Conservation (phyloP, 768 basidiomycete genomes). For the Tylopilus felleus region DNA sequence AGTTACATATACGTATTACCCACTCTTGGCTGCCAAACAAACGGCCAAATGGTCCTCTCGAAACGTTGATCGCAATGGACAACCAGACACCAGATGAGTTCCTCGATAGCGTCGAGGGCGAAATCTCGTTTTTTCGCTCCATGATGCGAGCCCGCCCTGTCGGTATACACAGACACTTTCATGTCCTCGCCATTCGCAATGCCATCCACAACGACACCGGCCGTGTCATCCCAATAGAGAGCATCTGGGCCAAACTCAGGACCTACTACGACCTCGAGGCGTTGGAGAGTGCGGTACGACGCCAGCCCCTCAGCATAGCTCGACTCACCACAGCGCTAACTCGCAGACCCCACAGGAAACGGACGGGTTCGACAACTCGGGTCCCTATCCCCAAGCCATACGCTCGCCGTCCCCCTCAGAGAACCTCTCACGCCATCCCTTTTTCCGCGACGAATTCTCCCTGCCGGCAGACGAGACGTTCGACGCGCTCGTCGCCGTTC, state of each 20-base stretch:
- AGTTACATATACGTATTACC: not conserved
- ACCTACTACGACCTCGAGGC: slow-evolving; percentile 73
- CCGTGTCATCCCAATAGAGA: slow-evolving; percentile 52
- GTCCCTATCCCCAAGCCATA: slow-evolving; percentile 44
- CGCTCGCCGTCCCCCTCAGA: slow-evolving; percentile 68
- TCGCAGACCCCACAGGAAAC: slow-evolving; percentile 34
- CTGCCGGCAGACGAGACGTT: slow-evolving; percentile 56
- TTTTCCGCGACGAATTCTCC: slow-evolving; percentile 69
- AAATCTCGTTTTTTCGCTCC: slow-evolving; percentile 82
- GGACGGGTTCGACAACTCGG: slow-evolving; percentile 45
- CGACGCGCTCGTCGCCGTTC: slow-evolving; percentile 56
- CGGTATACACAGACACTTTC: slow-evolving; percentile 80
- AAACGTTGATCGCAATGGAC: slow-evolving; percentile 28
- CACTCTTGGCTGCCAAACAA: slow-evolving; percentile 25
- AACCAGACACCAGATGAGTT: slow-evolving; percentile 37
- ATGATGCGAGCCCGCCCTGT: slow-evolving; percentile 79
- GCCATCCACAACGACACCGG: slow-evolving; percentile 71
- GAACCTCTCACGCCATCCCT: slow-evolving; percentile 66
- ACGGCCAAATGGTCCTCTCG: not conserved
- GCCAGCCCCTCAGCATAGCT: not conserved
- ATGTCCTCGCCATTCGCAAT: slow-evolving; percentile 70
- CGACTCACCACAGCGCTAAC: slow-evolving; percentile 3
- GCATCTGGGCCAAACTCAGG: slow-evolving; percentile 72
- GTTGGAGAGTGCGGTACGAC: slow-evolving; percentile 56
- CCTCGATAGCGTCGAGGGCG: slow-evolving; percentile 73